Evolutionary conservation across 164 flowering plant species (phyloP).

Genomic region (grape (Vitis vinifera)): DNA sequence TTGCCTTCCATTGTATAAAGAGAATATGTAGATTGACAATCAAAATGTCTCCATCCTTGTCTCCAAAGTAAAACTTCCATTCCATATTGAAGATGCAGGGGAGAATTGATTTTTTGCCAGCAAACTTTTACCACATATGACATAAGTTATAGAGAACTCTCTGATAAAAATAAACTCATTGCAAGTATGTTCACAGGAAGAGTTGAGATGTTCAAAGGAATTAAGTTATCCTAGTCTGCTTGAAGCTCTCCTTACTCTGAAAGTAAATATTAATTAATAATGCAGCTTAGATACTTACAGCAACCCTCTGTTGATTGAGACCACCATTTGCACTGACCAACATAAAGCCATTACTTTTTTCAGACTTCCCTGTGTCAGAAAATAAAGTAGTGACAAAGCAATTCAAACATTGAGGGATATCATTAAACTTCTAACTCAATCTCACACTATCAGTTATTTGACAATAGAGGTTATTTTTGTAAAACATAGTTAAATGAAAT

Average conservation of each 20-base stretch:
- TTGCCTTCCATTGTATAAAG: too few relatives aligned
- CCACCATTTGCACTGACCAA: conserved; percentile 98
- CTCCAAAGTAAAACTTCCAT: not conserved
- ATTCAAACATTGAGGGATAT: not conserved
- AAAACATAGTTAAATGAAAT: not conserved
- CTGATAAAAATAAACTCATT: not conserved
- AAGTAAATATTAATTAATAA: not conserved
- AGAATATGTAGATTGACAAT: too few relatives aligned
- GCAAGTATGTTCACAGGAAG: too few relatives aligned
- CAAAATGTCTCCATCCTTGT: not conserved
- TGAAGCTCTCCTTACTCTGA: not conserved
- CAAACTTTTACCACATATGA: too few relatives aligned
- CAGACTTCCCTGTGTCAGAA: conserved; percentile 41
- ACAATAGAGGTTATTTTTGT: not conserved
- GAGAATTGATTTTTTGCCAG: not conserved
- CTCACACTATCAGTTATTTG: not conserved
- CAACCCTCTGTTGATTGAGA: conserved; percentile 98
- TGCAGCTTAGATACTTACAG: conserved; percentile 55
- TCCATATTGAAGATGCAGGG: not conserved
- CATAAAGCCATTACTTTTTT: conserved; percentile 59
- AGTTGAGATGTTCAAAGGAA: too few relatives aligned
- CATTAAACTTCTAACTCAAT: not conserved
- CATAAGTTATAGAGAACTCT: too few relatives aligned
- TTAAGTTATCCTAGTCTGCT: not conserved
- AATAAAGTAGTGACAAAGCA: not conserved